phyloP scores from a whole-genome alignment of 352 stramenopile species.

The Peronospora tabacina region DNA sequence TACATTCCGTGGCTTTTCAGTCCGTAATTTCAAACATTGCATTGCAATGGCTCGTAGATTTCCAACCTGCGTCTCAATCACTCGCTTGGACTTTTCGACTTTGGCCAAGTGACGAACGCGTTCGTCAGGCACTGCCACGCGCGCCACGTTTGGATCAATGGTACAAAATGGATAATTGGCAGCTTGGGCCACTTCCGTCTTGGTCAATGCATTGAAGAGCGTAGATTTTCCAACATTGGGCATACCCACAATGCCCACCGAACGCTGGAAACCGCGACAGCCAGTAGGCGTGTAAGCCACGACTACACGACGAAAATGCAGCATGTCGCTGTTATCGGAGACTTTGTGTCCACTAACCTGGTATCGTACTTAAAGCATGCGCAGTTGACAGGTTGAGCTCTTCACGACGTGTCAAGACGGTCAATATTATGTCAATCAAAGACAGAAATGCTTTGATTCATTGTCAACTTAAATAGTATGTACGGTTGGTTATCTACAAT shows the following conservation, averaged over 20 bases:
- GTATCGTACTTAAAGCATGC: constrained; percentile 2
- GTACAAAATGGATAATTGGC: constrained; percentile 89
- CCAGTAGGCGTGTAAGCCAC: constrained; percentile 5
- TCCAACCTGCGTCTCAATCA: constrained; percentile 55
- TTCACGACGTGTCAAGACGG: too few species aligned
- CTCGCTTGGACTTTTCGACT: constrained; percentile 68
- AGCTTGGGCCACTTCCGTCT: constrained; percentile 75
- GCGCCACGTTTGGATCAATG: constrained; percentile 81
- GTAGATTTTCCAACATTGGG: constrained; percentile 87
- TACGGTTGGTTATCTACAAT: neutral
- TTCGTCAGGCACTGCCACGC: constrained; percentile 61
- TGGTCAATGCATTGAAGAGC: constrained; percentile 85
- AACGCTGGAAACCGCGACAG: constrained; percentile 59
- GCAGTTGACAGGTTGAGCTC: too few species aligned
- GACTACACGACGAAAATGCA: constrained; percentile 10
- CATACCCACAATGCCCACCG: constrained; percentile 84
- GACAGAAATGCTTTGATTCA: neutral
- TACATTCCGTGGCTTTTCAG: constrained; percentile 9
- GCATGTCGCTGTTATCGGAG: constrained; percentile 6
- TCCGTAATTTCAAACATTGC: constrained; percentile 8
- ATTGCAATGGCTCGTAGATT: neutral
- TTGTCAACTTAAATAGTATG: neutral
- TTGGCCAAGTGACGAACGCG: constrained; percentile 53
- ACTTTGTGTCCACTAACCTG: neutral
- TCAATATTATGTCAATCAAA: neutral